Percentiles rank a stretch among this genome's conserved stretches.
Evolutionary conservation across 75 land plant genomes (phyloP).

Genomic region (Selaginella moellendorffii): DNA sequence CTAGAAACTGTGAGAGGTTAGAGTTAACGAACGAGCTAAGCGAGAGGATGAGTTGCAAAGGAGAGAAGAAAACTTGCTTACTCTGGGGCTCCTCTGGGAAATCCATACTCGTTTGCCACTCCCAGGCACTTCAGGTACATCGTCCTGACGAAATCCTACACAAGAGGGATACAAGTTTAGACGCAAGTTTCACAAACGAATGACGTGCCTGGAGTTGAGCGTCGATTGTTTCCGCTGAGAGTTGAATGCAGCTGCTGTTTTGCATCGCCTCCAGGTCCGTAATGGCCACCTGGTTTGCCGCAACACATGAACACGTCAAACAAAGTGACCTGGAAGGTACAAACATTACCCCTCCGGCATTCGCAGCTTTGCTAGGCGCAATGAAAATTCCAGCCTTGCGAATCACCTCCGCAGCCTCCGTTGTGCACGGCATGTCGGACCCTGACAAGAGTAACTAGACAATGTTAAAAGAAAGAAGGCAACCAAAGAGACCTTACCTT

Average conservation of each 20-base stretch:
- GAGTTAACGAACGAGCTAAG: too few relatives aligned
- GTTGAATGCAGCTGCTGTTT: conserved; percentile 13
- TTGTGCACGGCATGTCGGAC: conserved; percentile 94
- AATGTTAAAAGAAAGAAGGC: background rate
- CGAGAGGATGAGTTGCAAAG: too few relatives aligned
- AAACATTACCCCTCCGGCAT: conserved; percentile 98
- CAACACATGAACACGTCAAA: background rate
- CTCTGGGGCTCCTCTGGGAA: conserved; percentile 78
- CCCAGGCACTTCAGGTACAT: conserved; percentile 70
- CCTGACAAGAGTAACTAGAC: conserved; percentile 30
- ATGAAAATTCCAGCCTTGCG: conserved; percentile 70
- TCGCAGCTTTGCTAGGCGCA: conserved; percentile 96
- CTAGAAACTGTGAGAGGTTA: too few relatives aligned
- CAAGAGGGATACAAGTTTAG: background rate
- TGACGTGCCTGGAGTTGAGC: background rate
- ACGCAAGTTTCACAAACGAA: background rate
- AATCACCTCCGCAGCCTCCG: conserved; percentile 85
- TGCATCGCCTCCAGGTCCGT: background rate
- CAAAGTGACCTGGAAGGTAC: background rate
- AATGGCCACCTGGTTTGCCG: background rate
- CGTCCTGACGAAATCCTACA: conserved; percentile 83
- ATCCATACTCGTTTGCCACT: conserved; percentile 73
- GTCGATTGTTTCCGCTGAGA: background rate
- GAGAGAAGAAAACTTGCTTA: too few relatives aligned
- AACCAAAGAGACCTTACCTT: too few relatives aligned